Evolutionary conservation across 345 rosid species (phyloP).

Genomic region (Euclidium syriacum): DNA sequence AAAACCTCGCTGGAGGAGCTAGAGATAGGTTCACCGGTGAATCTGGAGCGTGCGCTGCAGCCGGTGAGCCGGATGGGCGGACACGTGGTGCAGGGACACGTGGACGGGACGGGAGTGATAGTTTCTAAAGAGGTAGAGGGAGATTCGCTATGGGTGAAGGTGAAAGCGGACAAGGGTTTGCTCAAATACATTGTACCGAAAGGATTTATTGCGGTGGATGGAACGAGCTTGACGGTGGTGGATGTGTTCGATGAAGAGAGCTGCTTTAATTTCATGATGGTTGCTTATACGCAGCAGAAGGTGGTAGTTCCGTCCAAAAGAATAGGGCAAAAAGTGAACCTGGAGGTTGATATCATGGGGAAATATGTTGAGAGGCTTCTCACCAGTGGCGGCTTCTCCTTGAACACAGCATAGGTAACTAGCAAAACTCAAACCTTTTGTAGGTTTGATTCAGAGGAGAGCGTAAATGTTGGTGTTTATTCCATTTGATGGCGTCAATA

Average conservation of each 20-base stretch:
- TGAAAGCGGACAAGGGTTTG: slow-evolving; percentile 45
- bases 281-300: slow-evolving; percentile 72
- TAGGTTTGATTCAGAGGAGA: background rate
- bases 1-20: slow-evolving; percentile 70
- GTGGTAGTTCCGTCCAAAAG: slow-evolving; percentile 69
- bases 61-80: slow-evolving; percentile 83
- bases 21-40: slow-evolving; percentile 63
- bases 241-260: slow-evolving; percentile 71
- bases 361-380: slow-evolving; percentile 94
- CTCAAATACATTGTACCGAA: slow-evolving; percentile 76
- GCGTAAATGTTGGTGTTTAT: background rate
- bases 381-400: slow-evolving; percentile 34
- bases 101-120: slow-evolving; percentile 87
- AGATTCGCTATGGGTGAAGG: slow-evolving; percentile 87
- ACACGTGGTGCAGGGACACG: slow-evolving; percentile 93
- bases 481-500: background rate
- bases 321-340: slow-evolving; percentile 76
- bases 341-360: slow-evolving; percentile 91
- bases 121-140: slow-evolving; percentile 52
- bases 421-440: background rate
- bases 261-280: slow-evolving; percentile 84
- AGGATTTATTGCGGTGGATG: slow-evolving; percentile 84
- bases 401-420: slow-evolving; percentile 12
- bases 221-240: slow-evolving; percentile 88
- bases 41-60: slow-evolving; percentile 80